Conservation (phyloP, 1,284 basidiomycete genomes). For the Austropuccinia psidii region DNA sequence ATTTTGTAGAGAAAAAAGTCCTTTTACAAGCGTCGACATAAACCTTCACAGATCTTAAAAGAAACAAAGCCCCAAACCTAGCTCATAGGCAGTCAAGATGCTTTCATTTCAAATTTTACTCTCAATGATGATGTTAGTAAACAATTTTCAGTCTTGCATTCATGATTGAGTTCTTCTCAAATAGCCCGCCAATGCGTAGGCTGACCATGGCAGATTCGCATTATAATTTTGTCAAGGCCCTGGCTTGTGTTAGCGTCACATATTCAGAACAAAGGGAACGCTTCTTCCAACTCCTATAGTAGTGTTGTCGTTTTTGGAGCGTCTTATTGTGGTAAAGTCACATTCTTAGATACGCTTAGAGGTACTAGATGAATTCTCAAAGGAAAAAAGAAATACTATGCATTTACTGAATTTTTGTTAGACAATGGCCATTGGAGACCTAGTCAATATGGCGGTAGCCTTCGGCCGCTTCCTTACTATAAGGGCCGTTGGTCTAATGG, state of each 20-base stretch:
- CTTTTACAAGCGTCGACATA: too few relatives aligned
- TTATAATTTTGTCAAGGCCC: not conserved
- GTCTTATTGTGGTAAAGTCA: slow-evolving; percentile 29
- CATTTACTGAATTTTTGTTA: not conserved
- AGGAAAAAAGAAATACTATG: not conserved
- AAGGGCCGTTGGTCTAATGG: slow-evolving; percentile 36
- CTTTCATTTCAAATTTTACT: too few relatives aligned
- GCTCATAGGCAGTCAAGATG: too few relatives aligned
- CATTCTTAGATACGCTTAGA: not conserved
- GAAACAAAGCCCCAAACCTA: too few relatives aligned
- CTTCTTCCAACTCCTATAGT: not conserved
- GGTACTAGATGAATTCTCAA: not conserved
- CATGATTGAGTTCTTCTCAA: not conserved
- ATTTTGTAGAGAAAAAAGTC: too few relatives aligned
- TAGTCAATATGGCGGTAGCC: not conserved
- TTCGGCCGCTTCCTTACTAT: slow-evolving; percentile 16
- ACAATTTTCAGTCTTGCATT: too few relatives aligned
- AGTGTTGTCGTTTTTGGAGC: slow-evolving; percentile 33
- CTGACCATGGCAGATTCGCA: not conserved
- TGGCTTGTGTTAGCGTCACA: not conserved
- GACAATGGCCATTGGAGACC: slow-evolving; percentile 17
- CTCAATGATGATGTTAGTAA: too few relatives aligned
- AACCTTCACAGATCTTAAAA: too few relatives aligned
- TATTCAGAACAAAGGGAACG: too few relatives aligned
- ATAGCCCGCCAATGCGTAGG: not conserved